These are phyloP conservation scores for Aspergillus diversus DNA, from an alignment of 495 filamentous ascomycete genomes.

Conservation along the genomic window DNA sequence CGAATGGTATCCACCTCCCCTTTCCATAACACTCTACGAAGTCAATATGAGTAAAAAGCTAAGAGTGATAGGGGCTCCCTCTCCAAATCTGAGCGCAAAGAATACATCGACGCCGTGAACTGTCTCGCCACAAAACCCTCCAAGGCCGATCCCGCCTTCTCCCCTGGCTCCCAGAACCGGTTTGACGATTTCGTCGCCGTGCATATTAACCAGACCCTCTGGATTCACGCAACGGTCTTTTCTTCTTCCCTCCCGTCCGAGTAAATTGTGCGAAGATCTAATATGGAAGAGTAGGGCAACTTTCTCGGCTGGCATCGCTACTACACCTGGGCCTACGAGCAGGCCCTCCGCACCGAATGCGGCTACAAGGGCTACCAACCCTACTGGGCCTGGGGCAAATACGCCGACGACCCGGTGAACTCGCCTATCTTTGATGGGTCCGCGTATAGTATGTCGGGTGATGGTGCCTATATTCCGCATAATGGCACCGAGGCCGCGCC, in stretches of 20 bases:
- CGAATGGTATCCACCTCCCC: too few species aligned
- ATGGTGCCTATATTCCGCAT: conserved; percentile 52
- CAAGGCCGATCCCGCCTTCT: conserved; percentile 36
- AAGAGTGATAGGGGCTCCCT: conserved; percentile 62
- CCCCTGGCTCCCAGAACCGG: conserved; percentile 53
- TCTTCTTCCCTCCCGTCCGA: not conserved
- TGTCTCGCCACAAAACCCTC: conserved; percentile 57
- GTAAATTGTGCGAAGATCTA: not conserved
- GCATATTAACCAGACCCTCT: conserved; percentile 62
- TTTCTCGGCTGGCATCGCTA: conserved; percentile 72
- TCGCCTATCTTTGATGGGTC: conserved; percentile 65
- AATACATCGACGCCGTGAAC: conserved; percentile 63
- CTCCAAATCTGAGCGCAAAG: conserved; percentile 44
- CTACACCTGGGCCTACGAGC: conserved; percentile 62
- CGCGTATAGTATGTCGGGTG: conserved; percentile 56
- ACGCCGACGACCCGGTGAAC: conserved; percentile 49
- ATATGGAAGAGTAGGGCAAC: conserved; percentile 42
- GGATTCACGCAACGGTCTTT: conserved; percentile 57
- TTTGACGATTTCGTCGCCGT: conserved; percentile 69
- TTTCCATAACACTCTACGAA: too few species aligned
- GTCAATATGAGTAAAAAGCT: too few species aligned
- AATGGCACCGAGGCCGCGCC: conserved; percentile 26
- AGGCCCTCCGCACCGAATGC: conserved; percentile 66
- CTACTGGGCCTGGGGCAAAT: conserved; percentile 66
- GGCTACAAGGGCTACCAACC: conserved; percentile 56